Percentiles rank a stretch among this genome's conserved stretches.
phyloP scores from a whole-genome alignment of 2,329 filamentous ascomycete species.

The Ophiostoma sp. region DNA sequence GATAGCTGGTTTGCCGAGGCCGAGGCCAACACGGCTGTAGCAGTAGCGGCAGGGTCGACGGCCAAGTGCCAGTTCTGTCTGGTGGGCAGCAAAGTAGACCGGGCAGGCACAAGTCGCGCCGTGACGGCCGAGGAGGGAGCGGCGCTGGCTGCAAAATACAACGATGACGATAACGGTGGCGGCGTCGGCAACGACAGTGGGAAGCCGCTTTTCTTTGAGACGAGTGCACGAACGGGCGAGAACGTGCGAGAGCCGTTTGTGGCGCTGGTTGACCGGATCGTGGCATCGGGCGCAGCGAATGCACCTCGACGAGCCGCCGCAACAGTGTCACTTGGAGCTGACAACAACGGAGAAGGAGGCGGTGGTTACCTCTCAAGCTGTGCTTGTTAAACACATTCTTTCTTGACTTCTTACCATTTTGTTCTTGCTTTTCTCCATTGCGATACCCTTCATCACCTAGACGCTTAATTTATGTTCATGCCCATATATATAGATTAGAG shows the following conservation, averaged over 20 bases:
- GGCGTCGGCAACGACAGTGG: background rate
- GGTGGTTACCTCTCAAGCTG: conserved; percentile 30
- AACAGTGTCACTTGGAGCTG: conserved; percentile 42
- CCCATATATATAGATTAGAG: background rate
- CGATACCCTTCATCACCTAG: background rate
- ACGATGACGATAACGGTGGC: conserved; percentile 24
- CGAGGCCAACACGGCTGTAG: conserved; percentile 45
- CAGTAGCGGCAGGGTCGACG: conserved; percentile 27
- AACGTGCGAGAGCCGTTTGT: conserved; percentile 54
- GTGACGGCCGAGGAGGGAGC: conserved; percentile 51
- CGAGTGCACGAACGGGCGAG: conserved; percentile 54
- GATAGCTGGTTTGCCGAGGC: conserved; percentile 57
- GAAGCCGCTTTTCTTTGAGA: conserved; percentile 53
- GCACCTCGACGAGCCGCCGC: conserved; percentile 21
- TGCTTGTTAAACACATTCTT: conserved; percentile 30
- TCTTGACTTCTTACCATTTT: background rate
- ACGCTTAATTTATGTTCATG: conserved; percentile 5
- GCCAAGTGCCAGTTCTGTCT: conserved; percentile 28
- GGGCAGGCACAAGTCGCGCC: conserved; percentile 43
- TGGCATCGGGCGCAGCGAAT: conserved; percentile 32
- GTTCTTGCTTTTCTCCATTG: background rate
- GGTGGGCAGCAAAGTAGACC: conserved; percentile 56
- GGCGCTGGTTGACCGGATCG: conserved; percentile 52
- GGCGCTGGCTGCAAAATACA: conserved; percentile 48
- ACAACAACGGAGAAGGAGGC: background rate